Evolutionary conservation across 192 early-diverging fungal genomes (phyloP), one percentile per base, ranked within the genome.

Genomic region (Umbelopsis vinacea): DNA sequence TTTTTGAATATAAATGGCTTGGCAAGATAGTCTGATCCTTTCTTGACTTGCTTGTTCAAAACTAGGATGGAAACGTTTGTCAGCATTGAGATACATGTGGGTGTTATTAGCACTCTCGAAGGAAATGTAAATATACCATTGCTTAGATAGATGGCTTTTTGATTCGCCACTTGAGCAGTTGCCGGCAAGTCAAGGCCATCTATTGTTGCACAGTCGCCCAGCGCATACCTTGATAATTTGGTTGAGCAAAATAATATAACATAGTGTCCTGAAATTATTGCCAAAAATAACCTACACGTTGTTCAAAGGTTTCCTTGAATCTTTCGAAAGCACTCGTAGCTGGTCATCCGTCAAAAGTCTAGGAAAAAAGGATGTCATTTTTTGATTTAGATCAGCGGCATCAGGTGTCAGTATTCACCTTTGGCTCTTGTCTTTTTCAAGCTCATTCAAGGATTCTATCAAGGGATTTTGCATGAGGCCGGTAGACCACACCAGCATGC

Each of bases 191-290:
- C 86, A 26, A 91, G 82, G 57, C 89, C 90, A 76, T 92, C 83
- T 69, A 95, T 90, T 0, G 90, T 88, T 4, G 94, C 93, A 78
- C 96, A 98, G 78, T 98, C 96, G 57, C 96, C 96, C 24, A 95
- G 72, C 0, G 93, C 93, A 88, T 89, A 95, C 26, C 88, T 87
- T 47, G 69, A 63, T 15, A n/a, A 35, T 15, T 46, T 73, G 72
- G 4, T 71, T 40, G 35, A 68, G 71, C 22, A 47, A 68, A n/a
- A 55, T 33, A 47, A 52, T 8, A 48, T 14, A 14, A 2, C 19
- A 54, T 37, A 38, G 38, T 12, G 4, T 37, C 23, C 37, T 19
- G 6, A 3, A n/a, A 17, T 12, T 43, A 43, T 43, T 45, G 68
- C 17, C 52, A 47, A 14, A 50, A 33, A 53, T 66, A n/a, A 71